Base-by-base conservation (phyloP, 306 rosid species). In the Mimosa bimucronata region DNA sequence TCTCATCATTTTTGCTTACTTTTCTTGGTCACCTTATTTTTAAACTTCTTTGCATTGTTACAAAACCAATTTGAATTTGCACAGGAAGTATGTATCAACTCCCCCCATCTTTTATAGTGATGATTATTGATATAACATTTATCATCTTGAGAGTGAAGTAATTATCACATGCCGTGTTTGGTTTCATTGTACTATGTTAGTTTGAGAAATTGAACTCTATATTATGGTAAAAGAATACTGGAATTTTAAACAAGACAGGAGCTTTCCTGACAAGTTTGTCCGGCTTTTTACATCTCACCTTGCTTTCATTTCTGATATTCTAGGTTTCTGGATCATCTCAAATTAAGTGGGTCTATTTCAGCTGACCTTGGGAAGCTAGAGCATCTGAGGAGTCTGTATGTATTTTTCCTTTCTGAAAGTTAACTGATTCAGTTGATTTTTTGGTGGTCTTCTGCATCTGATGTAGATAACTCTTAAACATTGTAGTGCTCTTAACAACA, bases 311-410 rank as follows among this genome's bases (percentile, higher is more conserved):
- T 78, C 55, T 79, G 72, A 38, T 83, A 71, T 77, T 79, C 44
- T 91, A 94, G 98, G 97, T 77, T 82, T 79, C 91, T 94, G 75
- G 58, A 94, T 50, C 65, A 82, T 75, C 92, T 88, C 72, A 94
- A 87, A 84, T 83, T 94, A 77, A 91, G 91, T 77, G 97, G 97
- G 80, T 80, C 73, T 29, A 52, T 94, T 80, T 83, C 97, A 64
- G 87, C 97, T 73, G 95, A 90, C 83, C 92, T 94, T 69, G 97
- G 97, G 88, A 94, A 91, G 90, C 91, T 94, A 26, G 97, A 86
- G 61, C 93, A 84, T 46, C 84, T 94, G 84, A 91, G 74, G 81
- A 71, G 87, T 87, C 88, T 94, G 98, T 94, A 92, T 74, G 95
- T 89, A 68, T 71, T 81, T 66, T 65, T 52, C 19, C 61, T 13